A percentile compares a stretch with the other conserved stretches of the same genome.
Conservation (phyloP, 345 rosid genomes). For the Melastoma malabathricum region DNA sequence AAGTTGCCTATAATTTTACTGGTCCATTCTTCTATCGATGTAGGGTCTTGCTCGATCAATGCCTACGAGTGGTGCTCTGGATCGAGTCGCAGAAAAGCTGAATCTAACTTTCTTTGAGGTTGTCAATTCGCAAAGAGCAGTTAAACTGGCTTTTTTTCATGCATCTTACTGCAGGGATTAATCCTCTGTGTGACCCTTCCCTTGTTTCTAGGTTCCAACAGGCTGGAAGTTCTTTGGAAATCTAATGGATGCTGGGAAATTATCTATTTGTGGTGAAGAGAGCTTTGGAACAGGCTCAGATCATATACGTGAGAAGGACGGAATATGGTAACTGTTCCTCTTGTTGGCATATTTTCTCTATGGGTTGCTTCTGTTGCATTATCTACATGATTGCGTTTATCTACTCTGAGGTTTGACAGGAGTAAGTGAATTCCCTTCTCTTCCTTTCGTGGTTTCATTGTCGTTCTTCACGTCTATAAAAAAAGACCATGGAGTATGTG, state of each 20-base stretch:
- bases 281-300: constrained; percentile 98
- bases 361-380: not conserved
- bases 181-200: constrained; percentile 1
- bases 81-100: constrained; percentile 77
- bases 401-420: not conserved
- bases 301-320: constrained; percentile 95
- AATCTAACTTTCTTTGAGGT: constrained; percentile 87
- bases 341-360: not conserved
- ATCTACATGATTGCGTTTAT: not conserved
- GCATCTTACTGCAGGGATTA: not conserved
- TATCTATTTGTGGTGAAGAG: constrained; percentile 93
- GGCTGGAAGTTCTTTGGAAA: constrained; percentile 98
- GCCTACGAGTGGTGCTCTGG: constrained; percentile 98
- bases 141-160: constrained; percentile 2
- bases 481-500: too few species aligned
- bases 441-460: constrained; percentile 1
- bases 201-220: constrained; percentile 64
- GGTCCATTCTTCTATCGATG: constrained; percentile 4
- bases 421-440: not conserved
- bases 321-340: constrained; percentile 56
- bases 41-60: constrained; percentile 94
- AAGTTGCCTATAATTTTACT: too few species aligned
- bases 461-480: not conserved
- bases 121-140: constrained; percentile 6
- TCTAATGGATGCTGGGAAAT: constrained; percentile 91